Evolutionary conservation across 2,329 filamentous ascomycete species (phyloP).

Genomic region (Xylaria sp.): DNA sequence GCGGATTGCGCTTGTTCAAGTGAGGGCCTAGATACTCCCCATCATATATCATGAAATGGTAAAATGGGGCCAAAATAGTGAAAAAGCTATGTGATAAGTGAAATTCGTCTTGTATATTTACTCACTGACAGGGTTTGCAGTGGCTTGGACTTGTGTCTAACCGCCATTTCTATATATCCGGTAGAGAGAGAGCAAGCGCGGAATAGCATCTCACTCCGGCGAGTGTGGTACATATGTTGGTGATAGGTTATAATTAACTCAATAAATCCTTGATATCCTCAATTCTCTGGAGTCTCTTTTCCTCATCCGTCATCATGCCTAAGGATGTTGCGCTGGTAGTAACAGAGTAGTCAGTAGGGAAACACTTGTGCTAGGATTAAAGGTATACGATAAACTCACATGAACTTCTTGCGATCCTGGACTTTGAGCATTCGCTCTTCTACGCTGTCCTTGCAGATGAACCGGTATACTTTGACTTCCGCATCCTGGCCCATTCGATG

Average conservation of each 20-base stretch:
- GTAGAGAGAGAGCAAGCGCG: conserved; percentile 3
- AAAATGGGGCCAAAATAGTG: neutral
- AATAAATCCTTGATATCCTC: conserved; percentile 95
- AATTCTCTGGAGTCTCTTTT: conserved; percentile 88
- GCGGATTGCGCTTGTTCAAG: conserved; percentile 22
- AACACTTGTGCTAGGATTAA: neutral
- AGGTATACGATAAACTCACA: conserved; percentile 68
- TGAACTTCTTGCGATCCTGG: conserved; percentile 95
- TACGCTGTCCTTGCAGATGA: conserved; percentile 90
- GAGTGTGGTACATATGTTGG: neutral
- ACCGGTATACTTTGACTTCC: conserved; percentile 86
- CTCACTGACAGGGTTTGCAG: neutral
- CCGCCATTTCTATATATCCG: neutral
- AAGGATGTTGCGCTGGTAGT: conserved; percentile 82
- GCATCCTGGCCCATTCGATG: conserved; percentile 95
- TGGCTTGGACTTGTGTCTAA: neutral
- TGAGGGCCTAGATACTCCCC: neutral
- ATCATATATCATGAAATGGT: neutral
- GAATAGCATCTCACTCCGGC: conserved; percentile 4
- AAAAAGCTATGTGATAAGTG: neutral
- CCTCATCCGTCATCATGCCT: conserved; percentile 94
- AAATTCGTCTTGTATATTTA: neutral
- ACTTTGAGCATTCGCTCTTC: conserved; percentile 95
- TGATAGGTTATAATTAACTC: conserved; percentile 57
- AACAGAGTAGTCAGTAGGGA: conserved; percentile 14